Conservation (phyloP, 2,329 filamentous ascomycete species). For the Penicillium sp. region DNA sequence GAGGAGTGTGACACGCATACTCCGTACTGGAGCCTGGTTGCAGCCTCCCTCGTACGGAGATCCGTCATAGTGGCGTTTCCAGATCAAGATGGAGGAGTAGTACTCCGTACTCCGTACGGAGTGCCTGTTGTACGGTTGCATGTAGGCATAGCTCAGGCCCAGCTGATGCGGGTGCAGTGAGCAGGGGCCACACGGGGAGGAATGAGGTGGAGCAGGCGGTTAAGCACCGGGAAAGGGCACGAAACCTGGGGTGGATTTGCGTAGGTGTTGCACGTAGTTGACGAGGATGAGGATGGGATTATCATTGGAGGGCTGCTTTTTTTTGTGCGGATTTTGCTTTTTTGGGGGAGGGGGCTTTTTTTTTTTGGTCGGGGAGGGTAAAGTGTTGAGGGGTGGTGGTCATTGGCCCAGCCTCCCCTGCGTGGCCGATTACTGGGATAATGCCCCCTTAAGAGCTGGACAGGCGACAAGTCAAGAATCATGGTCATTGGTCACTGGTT, state of each 20-base stretch:
- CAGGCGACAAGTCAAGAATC: neutral
- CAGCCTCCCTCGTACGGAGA: neutral
- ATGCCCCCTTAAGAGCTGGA: neutral
- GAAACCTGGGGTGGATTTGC: neutral
- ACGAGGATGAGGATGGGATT: neutral
- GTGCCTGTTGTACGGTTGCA: neutral
- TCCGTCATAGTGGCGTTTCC: neutral
- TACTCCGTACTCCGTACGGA: neutral
- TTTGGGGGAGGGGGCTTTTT: neutral
- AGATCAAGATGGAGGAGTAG: neutral
- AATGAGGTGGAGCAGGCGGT: neutral
- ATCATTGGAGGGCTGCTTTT: neutral
- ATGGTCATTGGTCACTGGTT: too few relatives aligned
- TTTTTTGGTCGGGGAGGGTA: neutral
- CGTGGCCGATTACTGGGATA: neutral
- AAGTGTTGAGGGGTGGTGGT: neutral
- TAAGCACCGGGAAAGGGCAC: neutral
- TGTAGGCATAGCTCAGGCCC: slow-evolving; percentile 4
- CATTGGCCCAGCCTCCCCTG: slow-evolving; percentile 1
- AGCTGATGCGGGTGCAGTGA: slow-evolving; percentile 2
- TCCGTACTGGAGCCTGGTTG: neutral
- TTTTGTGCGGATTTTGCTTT: neutral
- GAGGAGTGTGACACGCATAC: neutral
- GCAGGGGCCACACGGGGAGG: slow-evolving; percentile 6
- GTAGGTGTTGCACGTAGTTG: neutral